Evolutionary conservation across 257 asterid species (phyloP), one percentile per base, ranked within the genome.

Genomic region (Solanum arcanum): DNA sequence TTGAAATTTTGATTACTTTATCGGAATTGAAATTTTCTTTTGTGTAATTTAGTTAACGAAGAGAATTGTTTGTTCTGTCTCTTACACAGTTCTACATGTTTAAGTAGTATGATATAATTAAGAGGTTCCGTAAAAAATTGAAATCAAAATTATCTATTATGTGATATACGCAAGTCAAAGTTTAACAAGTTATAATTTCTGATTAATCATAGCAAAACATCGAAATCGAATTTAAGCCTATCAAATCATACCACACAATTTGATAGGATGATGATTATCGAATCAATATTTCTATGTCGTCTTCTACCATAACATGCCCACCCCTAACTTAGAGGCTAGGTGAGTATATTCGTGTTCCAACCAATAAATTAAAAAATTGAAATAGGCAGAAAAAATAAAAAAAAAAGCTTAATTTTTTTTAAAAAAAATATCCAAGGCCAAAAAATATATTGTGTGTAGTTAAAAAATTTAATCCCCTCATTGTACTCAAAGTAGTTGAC

Each of bases 401-500:
- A 12, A 25, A 29, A 23, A 5, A n/a, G 23, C 20, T 2, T 4
- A 9, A 64, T 20, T 16, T 21, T 11, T n/a, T 5, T 12, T 2
- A 0, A 1, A 2, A 66, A 25, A 37, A 37, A 16, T 25, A 66
- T 66, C 1, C 27, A 29, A 66, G 20, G 9, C 20, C 2, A 66
- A 4, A 64, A 16, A 25, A 66, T 66, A n/a, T 16, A 66, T 5
- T 12, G 20, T 12, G 35, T 6, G 1, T 66, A 12, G 18, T 66
- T 66, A 25, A 66, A 18, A 5, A 64, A 25, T 66, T 66, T 66
- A 66, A 66, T n/a, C 18, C 20, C 10, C 5, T 25, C 7, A 5
- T 25, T 66, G 0, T n/a, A 25, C 1, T 0, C 5, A 13, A 66
- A 9, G 1, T 66, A 1, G 5, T 66, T 14, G 20, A 25, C 12